Evolutionary conservation across 2,329 filamentous ascomycete genomes (phyloP), one percentile per base, ranked within the genome.

Genomic region (Pseudogymnoascus sp.): DNA sequence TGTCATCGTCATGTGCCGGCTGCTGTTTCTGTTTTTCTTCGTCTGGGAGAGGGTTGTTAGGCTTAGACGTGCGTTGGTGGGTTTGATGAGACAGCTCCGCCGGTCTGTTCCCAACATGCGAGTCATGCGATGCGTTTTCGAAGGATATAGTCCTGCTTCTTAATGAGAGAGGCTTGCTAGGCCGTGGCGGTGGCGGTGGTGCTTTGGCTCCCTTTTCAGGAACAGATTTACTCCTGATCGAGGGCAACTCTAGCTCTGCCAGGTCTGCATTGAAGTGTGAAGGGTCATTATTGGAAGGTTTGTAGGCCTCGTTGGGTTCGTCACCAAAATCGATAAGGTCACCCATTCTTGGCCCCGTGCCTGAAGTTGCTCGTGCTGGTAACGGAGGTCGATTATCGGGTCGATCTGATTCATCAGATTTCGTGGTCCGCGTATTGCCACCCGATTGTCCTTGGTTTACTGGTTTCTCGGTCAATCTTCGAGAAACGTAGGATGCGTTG

Each of bases 321-420:
- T 82, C 79, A 0, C 79, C 79, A 33, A 86, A 74, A 67, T 87
- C 82, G 28, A 87, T 85, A 37, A 86, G 68, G 4, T 78, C 80
- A 1, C 81, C 83, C 74, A 81, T 82, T 10, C 60, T 61, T 23
- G 68, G 71, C 1, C 68, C 69, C 61, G 57, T n/a, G 69, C 67
- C 8, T 73, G 76, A 9, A 37, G 30, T 19, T 21, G 55, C 30
- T 55, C 70, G 64, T 6, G 64, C 64, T 28, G 68, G 69, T 10
- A 69, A 62, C 28, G 59, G 35, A 30, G 69, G 69, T 28, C 67
- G 65, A 13, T 61, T 56, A 60, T 67, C 63, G 28, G 63, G 60
- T 4, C 56, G 55, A 33, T 57, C 55, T 57, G 55, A 8, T 57
- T 15, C 55, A 23, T 57, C 55, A 9, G 28, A 8, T 15, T 52